Percentiles rank a stretch among this genome's conserved stretches.
Evolutionary conservation across 1,284 basidiomycete genomes (phyloP).

Genomic region (Dichomitus squalens): DNA sequence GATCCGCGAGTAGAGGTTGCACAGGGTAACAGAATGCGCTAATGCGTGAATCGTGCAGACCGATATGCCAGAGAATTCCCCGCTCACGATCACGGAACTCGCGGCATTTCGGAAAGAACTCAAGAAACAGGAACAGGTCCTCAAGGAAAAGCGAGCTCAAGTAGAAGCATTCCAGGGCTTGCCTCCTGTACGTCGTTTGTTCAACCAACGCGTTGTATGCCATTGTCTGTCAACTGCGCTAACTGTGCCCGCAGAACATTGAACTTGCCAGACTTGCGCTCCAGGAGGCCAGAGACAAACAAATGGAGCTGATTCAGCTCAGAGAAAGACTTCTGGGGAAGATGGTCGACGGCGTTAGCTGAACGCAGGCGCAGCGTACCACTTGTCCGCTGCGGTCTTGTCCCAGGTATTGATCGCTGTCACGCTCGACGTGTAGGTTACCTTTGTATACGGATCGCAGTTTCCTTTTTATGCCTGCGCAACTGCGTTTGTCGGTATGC

Average conservation of each 20-base stretch:
- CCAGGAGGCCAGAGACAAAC: conserved; percentile 41
- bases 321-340: conserved; percentile 47
- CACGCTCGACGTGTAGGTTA: too few relatives aligned
- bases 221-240: neutral
- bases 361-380: neutral
- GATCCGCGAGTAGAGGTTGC: neutral
- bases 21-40: neutral
- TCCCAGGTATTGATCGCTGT: too few relatives aligned
- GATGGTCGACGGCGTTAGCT: conserved; percentile 44
- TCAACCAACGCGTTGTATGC: neutral
- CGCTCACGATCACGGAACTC: conserved; percentile 41
- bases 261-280: conserved; percentile 48
- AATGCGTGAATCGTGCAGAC: conserved; percentile 25
- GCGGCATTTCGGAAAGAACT: conserved; percentile 40
- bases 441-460: too few relatives aligned
- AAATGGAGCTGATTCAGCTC: conserved; percentile 46
- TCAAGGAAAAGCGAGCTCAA: conserved; percentile 47
- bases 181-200: conserved; percentile 42
- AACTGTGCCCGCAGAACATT: conserved; percentile 39
- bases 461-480: too few relatives aligned
- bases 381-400: too few relatives aligned
- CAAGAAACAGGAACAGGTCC: conserved; percentile 35
- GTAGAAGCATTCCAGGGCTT: conserved; percentile 49
- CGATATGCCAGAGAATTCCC: conserved; percentile 34
- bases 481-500: too few relatives aligned